Evolutionary conservation across 2,329 filamentous ascomycete genomes (phyloP), one percentile per base, ranked within the genome.

Genomic region (Parasarocladium wereldwijsianum): DNA sequence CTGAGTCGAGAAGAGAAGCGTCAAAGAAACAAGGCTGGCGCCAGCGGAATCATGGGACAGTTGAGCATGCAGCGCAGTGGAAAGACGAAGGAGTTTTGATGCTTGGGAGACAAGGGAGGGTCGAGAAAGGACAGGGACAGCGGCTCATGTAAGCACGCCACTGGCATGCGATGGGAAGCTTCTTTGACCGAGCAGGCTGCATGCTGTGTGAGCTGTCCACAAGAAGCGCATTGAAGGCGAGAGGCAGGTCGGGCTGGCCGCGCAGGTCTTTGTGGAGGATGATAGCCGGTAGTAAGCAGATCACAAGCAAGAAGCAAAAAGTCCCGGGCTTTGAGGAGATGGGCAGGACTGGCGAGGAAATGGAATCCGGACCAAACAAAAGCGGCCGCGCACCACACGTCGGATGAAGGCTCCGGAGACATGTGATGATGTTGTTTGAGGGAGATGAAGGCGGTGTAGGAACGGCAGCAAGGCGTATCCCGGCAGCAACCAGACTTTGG

Each of bases 381-480:
- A n/a, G n/a, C n/a, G n/a, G n/a, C n/a, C n/a, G n/a, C n/a, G n/a
- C n/a, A n/a, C n/a, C n/a, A n/a, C n/a, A n/a, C n/a, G n/a, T n/a
- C n/a, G n/a, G n/a, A n/a, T n/a, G n/a, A n/a, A n/a, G n/a, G n/a
- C n/a, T n/a, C n/a, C n/a, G n/a, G n/a, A n/a, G n/a, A n/a, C n/a
- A n/a, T n/a, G n/a, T n/a, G n/a, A n/a, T n/a, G n/a, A n/a, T n/a
- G n/a, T n/a, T n/a, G n/a, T n/a, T n/a, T n/a, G n/a, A n/a, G n/a
- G n/a, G n/a, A n/a, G n/a, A n/a, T n/a, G n/a, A n/a, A 30, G 28
- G 28, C 28, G 28, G 19, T 30, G 28, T 13, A 30, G 28, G 24
- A 24, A 24, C 19, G 20, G 27, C 27, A 21, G 17, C 4, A 4
- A 22, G 18, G 18, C 18, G 19, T 10, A 8, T 29, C 27, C n/a